Evolutionary conservation across 2,329 filamentous ascomycete genomes (phyloP).

Genomic region (Lasiodiplodia gonubiensis): DNA sequence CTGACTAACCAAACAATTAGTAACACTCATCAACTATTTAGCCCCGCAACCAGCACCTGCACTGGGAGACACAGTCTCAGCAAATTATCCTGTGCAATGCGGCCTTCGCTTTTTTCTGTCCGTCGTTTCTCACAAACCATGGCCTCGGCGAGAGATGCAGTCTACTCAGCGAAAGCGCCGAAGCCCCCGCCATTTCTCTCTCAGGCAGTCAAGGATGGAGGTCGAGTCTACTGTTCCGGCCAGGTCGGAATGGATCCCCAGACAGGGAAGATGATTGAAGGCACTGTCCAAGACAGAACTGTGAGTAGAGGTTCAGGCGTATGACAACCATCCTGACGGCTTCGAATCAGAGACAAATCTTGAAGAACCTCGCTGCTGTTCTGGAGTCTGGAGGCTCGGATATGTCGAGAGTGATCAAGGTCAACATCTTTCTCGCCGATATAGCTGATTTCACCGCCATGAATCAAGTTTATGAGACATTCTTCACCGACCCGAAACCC

Average conservation of each 20-base stretch:
- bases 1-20: constrained; percentile 5
- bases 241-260: background rate
- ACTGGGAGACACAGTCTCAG: rapidly evolving
- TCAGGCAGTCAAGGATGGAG: constrained; percentile 4
- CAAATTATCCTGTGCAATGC: background rate
- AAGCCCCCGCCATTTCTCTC: constrained; percentile 34
- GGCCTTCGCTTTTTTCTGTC: background rate
- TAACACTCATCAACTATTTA: background rate
- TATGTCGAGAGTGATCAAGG: constrained; percentile 38
- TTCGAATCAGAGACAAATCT: background rate
- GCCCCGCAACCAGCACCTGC: background rate
- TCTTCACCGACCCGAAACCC: constrained; percentile 10
- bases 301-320: background rate
- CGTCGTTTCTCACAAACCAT: background rate
- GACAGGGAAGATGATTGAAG: constrained; percentile 11
- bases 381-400: constrained; percentile 36
- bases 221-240: constrained; percentile 17
- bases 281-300: constrained; percentile 1
- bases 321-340: background rate
- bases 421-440: constrained; percentile 39
- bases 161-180: background rate
- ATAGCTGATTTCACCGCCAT: constrained; percentile 40
- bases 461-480: constrained; percentile 39
- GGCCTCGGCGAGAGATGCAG: background rate
- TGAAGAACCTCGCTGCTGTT: constrained; percentile 20